phyloP scores from a whole-genome alignment of 257 asterid species.

The Nicotiana obtusifolia region DNA sequence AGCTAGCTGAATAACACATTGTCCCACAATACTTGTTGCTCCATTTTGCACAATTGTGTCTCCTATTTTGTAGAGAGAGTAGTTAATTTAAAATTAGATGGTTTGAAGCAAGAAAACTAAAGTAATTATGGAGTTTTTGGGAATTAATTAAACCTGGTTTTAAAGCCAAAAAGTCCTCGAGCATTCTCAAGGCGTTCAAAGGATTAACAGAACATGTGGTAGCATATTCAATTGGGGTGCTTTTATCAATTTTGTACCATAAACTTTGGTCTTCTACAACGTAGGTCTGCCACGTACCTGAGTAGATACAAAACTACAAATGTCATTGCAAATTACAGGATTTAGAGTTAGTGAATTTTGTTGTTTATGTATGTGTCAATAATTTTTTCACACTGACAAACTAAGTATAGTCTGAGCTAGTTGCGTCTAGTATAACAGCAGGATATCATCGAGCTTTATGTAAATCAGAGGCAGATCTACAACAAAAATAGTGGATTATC shows the following conservation, averaged over 20 bases:
- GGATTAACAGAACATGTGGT: constrained; percentile 85
- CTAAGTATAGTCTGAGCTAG: too few relatives aligned
- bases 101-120: neutral
- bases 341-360: too few relatives aligned
- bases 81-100: neutral
- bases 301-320: neutral
- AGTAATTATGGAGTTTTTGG: neutral
- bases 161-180: constrained; percentile 69
- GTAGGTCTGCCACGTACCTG: constrained; percentile 94
- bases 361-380: too few relatives aligned
- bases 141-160: constrained; percentile 53
- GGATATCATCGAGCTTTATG: too few relatives aligned
- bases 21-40: constrained; percentile 92
- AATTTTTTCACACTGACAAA: too few relatives aligned
- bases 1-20: constrained; percentile 86
- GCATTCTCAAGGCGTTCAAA: constrained; percentile 83
- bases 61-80: constrained; percentile 30
- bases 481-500: too few relatives aligned
- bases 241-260: constrained; percentile 75
- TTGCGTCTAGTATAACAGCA: too few relatives aligned
- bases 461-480: too few relatives aligned
- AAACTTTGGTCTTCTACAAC: constrained; percentile 64
- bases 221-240: constrained; percentile 75
- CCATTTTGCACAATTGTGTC: constrained; percentile 89
- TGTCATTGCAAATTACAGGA: too few relatives aligned